Conservation (phyloP, 164 flowering plant species). For the Chimonanthus praecox region DNA sequence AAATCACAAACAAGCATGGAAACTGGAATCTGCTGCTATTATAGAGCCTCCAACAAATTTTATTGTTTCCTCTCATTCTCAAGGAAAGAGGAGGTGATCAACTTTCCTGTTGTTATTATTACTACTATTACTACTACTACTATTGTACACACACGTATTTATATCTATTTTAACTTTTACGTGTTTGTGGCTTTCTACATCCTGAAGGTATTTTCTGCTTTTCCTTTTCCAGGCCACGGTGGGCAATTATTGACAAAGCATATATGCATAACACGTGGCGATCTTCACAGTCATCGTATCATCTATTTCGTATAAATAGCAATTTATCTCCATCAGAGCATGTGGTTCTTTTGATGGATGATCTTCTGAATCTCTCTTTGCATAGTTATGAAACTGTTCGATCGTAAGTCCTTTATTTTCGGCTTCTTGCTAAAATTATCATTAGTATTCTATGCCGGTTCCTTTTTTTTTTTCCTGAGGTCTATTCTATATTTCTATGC, state of each 20-base stretch:
- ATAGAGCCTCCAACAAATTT: conserved; percentile 85
- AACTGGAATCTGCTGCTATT: conserved; percentile 85
- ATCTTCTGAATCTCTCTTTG: conserved; percentile 72
- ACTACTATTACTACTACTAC: no score
- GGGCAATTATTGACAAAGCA: conserved; percentile 93
- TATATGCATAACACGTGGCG: conserved; percentile 97
- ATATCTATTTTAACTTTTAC: no score
- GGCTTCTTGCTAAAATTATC: conserved; percentile 3
- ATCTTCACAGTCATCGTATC: conserved; percentile 93
- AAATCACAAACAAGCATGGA: conserved; percentile 93
- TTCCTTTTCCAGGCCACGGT: conserved; percentile 66
- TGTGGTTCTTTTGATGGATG: conserved; percentile 59
- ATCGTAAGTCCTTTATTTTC: conserved; percentile 43
- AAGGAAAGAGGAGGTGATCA: conserved; percentile 78
- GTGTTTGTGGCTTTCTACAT: background rate
- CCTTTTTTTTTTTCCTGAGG: no score
- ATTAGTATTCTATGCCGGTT: background rate
- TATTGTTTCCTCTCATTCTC: conserved; percentile 63
- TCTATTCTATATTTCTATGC: background rate
- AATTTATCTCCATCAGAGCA: conserved; percentile 62
- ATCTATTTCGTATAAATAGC: conserved; percentile 55
- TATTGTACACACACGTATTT: no score
- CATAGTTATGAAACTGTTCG: conserved; percentile 95
- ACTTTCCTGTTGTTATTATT: background rate
- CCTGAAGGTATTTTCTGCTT: conserved; percentile 2